These are phyloP conservation scores for Chlorella sp. DNA, from an alignment of 139 green algal species.

Conservation along the genomic window DNA sequence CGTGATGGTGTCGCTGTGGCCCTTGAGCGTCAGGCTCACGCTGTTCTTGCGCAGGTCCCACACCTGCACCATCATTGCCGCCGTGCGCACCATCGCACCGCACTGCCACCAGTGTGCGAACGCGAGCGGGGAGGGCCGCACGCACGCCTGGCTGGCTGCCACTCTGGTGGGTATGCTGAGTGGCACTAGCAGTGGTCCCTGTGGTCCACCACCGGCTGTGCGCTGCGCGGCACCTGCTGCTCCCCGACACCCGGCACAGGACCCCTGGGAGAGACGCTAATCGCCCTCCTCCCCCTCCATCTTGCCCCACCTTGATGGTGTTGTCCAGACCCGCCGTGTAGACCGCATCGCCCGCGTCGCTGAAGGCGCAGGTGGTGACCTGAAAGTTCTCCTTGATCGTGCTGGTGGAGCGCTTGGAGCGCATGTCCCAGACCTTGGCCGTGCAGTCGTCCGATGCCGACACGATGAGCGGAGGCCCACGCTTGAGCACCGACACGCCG, in stretches of 20 bases:
- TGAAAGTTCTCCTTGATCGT: conserved; percentile 75
- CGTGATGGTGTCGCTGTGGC: conserved; percentile 76
- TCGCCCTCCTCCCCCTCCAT: conserved; percentile 8
- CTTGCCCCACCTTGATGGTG: conserved; percentile 49
- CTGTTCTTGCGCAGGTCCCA: conserved; percentile 83
- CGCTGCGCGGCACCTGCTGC: too few species aligned
- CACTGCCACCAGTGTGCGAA: too few species aligned
- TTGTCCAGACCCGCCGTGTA: conserved; percentile 88
- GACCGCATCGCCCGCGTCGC: conserved; percentile 77
- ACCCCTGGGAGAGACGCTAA: too few species aligned
- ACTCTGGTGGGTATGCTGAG: too few species aligned
- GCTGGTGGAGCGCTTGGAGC: conserved; percentile 56
- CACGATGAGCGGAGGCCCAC: conserved; percentile 74
- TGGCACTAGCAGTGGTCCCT: background rate
- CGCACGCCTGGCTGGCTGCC: too few species aligned
- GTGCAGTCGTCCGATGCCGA: conserved; percentile 83
- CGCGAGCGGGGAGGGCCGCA: too few species aligned
- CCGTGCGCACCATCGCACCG: background rate
- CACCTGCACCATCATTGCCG: too few species aligned
- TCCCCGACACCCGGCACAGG: too few species aligned
- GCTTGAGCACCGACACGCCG: conserved; percentile 57
- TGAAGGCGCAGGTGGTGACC: conserved; percentile 75
- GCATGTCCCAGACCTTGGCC: conserved; percentile 90
- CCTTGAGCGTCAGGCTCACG: conserved; percentile 54
- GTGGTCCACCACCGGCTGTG: too few species aligned